phyloP scores from a whole-genome alignment of 306 rosid species.

The Fragaria vesca region DNA sequence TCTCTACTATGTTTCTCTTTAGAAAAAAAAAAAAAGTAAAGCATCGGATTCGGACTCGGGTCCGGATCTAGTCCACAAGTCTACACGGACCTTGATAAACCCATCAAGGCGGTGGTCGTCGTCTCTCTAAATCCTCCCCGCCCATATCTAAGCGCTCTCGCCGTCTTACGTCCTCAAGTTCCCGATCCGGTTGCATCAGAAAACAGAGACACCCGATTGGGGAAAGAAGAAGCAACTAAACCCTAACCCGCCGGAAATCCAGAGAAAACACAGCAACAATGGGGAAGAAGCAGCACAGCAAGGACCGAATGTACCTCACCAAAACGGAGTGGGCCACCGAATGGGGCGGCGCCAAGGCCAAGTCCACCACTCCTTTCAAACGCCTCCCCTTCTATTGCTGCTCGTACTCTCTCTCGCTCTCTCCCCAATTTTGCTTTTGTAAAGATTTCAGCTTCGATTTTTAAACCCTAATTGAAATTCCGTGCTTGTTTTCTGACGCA shows the following conservation, averaged over 20 bases:
- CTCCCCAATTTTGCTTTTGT: conserved; percentile 1
- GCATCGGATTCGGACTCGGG: no score
- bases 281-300: conserved; percentile 99
- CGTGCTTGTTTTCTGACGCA: conserved; percentile 14
- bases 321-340: conserved; percentile 99
- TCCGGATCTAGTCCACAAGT: no score
- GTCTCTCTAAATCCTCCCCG: no score
- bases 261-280: conserved; percentile 21
- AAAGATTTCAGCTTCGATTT: background rate
- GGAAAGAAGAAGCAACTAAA: background rate
- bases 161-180: no score
- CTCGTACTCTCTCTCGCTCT: conserved; percentile 44
- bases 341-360: conserved; percentile 96
- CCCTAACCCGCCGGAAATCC: conserved; percentile 2
- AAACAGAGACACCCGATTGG: background rate
- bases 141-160: no score
- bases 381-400: conserved; percentile 98
- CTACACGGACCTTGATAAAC: no score
- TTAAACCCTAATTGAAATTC: background rate
- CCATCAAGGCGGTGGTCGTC: no score
- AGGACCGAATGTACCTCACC: conserved; percentile 87
- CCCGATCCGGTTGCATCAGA: no score
- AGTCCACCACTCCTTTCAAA: conserved; percentile 65
- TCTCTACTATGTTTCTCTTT: no score
- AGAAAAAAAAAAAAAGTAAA: no score